Base-by-base conservation (phyloP, 345 rosid species). In the Erucastrum elatum region DNA sequence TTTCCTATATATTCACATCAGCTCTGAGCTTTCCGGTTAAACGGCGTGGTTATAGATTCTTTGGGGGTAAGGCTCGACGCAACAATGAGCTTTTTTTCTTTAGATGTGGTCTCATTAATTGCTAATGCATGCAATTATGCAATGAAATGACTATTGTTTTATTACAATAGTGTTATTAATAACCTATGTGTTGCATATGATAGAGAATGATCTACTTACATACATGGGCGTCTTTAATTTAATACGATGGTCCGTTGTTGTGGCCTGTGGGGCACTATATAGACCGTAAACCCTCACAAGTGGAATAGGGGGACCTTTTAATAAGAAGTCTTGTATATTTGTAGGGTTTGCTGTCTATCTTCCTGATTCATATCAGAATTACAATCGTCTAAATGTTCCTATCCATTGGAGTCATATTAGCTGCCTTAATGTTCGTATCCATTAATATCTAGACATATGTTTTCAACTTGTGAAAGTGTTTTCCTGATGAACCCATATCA, bases 401-500 rank as follows among this genome's bases (percentile, higher is more conserved):
- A 51, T 51, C 56, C 56, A 51, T 51, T 51, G 56, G 56, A 51
- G 56, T 51, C 56, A 51, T 51, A 51, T 51, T 51, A 51, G 56
- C 56, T 51, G 56, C 56, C 56, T n/a, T 51, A 6, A 51, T 51
- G 21, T 51, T 51, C 56, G 21, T 51, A 51, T 51, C 56, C 56
- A 51, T 51, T 51, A 59, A 41, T 29, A 30, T 39, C 25, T 44
- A 31, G 31, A 46, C n/a, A 60, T 68, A 61, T 16, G 8, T 61
- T 62, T 51, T 11, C 74, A 76, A 31, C 53, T 68, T 68, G 68
- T 69, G 39, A 62, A 60, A 61, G 27, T 61, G 62, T 69, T 53
- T 35, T 29, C 29, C 46, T 68, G 69, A 69, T 33, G 39, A 49
- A 69, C 55, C 46, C 70, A 49, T 27, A 21, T 69, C 21, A 75